Evolutionary conservation across 1,284 basidiomycete species (phyloP), one percentile per base, ranked within the genome.

Genomic region (Ustanciosporium gigantosporum): DNA sequence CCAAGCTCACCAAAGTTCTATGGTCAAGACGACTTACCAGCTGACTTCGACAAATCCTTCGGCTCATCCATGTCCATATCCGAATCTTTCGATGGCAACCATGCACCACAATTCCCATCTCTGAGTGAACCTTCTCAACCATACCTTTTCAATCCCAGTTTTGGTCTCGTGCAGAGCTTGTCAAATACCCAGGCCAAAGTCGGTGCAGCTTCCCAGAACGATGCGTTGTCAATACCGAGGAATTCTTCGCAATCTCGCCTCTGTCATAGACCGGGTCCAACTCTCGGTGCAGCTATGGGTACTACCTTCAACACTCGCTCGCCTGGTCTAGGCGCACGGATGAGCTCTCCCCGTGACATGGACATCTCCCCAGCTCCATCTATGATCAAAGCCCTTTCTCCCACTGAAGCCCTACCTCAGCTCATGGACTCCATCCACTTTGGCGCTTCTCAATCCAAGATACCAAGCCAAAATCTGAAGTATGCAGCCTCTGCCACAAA

Each of bases 61-160:
- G 73, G 73, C 45, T 74, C 71, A n/a, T 73, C 70, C 27, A 75
- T 77, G 74, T 75, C 73, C 31, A 64, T 77, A 32, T 68, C 69
- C 6, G 65, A 66, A 16, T 75, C 71, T 5, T 42, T 73, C 17
- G 74, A 76, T 19, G 64, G 59, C 14, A 37, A 52, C 47, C 17
- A 39, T 3, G 38, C 62, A 11, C 51, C 41, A 19, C 22, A 31
- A 27, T 40, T 45, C 35, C 31, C 60, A 11, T 16, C 35, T 5
- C 24, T 49, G 14, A 5, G 42, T 11, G 27, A 41, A 4, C 41
- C 36, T 11, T 24, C 53, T 5, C 45, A 53, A 22, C 39, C 42
- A 24, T 45, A 43, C 29, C 46, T 41, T 35, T 50, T 59, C 39
- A 39, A 36, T 19, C n/a, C 16, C 41, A 40, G 16, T 35, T 36